These are phyloP conservation scores for Lonicera japonica DNA, from an alignment of 129 eudicot species.

Conservation along the genomic window DNA sequence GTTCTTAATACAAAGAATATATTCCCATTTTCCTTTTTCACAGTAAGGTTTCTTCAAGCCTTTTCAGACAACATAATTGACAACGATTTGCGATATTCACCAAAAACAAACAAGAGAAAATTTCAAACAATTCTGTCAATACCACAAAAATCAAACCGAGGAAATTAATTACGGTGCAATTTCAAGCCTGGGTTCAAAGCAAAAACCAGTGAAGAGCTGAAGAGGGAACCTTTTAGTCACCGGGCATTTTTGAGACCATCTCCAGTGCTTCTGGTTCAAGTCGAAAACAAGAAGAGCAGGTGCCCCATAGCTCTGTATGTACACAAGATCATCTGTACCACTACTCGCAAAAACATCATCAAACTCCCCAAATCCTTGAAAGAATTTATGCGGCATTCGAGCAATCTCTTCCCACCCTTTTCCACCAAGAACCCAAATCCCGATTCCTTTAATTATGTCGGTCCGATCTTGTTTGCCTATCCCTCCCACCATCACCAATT, in stretches of 20 bases:
- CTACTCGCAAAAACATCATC: slow-evolving; percentile 98
- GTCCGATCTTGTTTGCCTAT: slow-evolving; percentile 85
- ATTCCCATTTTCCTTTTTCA: background rate
- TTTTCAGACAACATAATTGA: slow-evolving; percentile 7
- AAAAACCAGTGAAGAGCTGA: slow-evolving; percentile 88
- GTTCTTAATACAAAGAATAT: slow-evolving; percentile 10
- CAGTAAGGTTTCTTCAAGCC: slow-evolving; percentile 7
- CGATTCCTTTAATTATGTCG: slow-evolving; percentile 82
- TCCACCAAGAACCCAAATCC: slow-evolving; percentile 73
- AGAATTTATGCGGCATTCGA: slow-evolving; percentile 80
- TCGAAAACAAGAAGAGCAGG: slow-evolving; percentile 83
- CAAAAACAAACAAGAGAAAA: background rate
- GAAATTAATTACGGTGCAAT: slow-evolving; percentile 39
- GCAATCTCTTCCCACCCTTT: slow-evolving; percentile 81
- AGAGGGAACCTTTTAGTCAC: slow-evolving; percentile 90
- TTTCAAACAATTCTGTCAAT: too few species aligned
- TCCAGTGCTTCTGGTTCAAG: slow-evolving; percentile 68
- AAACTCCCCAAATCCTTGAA: slow-evolving; percentile 96
- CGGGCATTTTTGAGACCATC: slow-evolving; percentile 92
- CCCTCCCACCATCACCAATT: slow-evolving; percentile 88
- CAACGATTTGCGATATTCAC: background rate
- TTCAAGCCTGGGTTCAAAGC: slow-evolving; percentile 92
- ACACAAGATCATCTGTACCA: slow-evolving; percentile 75
- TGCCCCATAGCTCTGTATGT: slow-evolving; percentile 93
- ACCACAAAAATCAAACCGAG: too few species aligned